phyloP scores from a whole-genome alignment of 192 early-diverging fungal genomes.

The Mortierella antarctica region DNA sequence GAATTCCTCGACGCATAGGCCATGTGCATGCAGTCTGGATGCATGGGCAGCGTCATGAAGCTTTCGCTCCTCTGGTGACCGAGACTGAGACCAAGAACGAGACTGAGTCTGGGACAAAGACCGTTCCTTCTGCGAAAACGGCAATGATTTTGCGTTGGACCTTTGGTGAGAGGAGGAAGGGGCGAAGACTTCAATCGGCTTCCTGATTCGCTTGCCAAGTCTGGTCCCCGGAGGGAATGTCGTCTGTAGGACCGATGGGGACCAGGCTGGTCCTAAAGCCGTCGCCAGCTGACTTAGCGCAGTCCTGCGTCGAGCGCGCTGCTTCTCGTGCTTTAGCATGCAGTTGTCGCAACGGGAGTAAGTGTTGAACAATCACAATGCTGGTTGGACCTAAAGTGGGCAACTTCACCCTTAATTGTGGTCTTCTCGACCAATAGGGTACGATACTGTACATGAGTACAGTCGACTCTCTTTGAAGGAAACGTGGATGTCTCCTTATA shows the following conservation, averaged over 20 bases:
- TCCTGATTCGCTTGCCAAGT: conserved; percentile 11
- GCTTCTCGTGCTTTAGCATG: neutral
- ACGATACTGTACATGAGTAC: too few relatives aligned
- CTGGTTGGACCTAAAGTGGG: too few relatives aligned
- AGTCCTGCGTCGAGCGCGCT: conserved; percentile 6
- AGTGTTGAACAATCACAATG: too few relatives aligned
- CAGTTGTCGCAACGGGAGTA: neutral
- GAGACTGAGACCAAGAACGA: conserved; percentile 1
- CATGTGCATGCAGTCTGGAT: conserved; percentile 36
- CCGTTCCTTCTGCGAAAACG: neutral
- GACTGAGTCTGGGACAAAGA: conserved; percentile 4
- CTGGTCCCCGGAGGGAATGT: neutral
- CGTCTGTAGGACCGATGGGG: neutral
- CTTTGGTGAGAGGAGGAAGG: neutral
- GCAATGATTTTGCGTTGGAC: neutral
- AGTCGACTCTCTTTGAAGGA: too few relatives aligned
- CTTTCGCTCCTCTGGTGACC: conserved; percentile 17
- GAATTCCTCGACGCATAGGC: conserved; percentile 33
- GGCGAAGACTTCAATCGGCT: conserved; percentile 4
- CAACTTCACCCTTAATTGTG: too few relatives aligned
- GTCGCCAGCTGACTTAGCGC: conserved; percentile 24
- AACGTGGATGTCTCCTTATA: too few relatives aligned
- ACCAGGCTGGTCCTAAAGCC: conserved; percentile 38
- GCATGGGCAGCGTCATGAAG: conserved; percentile 44
- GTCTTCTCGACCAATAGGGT: too few relatives aligned